Conservation (phyloP, 148 eudicot genomes). For the Diospyros lotus region DNA sequence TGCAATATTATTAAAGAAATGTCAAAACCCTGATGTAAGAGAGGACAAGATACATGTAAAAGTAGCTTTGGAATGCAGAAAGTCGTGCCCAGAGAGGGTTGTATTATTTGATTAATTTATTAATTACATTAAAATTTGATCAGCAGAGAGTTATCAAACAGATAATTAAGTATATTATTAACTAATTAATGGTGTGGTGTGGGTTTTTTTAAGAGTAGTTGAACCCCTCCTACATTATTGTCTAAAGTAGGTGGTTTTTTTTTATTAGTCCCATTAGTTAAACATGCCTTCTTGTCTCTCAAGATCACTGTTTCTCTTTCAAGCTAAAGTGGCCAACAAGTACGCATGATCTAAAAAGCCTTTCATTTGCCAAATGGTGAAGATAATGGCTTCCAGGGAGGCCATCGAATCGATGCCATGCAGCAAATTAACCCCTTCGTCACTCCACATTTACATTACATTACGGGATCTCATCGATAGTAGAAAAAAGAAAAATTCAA, state of each 20-base stretch:
- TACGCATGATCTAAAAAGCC: constrained; percentile 20
- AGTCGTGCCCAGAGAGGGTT: neutral
- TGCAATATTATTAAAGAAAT: neutral
- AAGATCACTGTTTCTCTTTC: constrained; percentile 21
- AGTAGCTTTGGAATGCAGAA: neutral
- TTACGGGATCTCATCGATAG: neutral
- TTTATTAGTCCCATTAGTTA: constrained; percentile 5
- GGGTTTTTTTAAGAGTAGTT: constrained; percentile 8
- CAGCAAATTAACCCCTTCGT: neutral
- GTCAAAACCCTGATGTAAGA: too few species aligned
- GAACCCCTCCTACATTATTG: constrained; percentile 20
- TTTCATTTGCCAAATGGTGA: constrained; percentile 4
- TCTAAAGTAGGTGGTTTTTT: constrained; percentile 4
- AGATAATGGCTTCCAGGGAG: constrained; percentile 25
- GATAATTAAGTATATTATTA: neutral
- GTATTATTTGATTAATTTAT: neutral
- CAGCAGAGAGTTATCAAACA: neutral
- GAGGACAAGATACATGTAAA: neutral
- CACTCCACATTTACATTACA: neutral
- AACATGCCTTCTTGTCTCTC: constrained; percentile 35
- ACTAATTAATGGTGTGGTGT: neutral
- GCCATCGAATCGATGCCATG: constrained; percentile 16
- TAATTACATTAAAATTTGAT: constrained; percentile 10
- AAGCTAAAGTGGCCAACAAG: constrained; percentile 48
- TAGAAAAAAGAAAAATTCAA: too few species aligned